Percentiles rank a stretch among this genome's conserved stretches.
These are phyloP conservation scores for Zasmidium citrigriseum DNA, from an alignment of 2,329 filamentous ascomycete species.

Conservation along the genomic window DNA sequence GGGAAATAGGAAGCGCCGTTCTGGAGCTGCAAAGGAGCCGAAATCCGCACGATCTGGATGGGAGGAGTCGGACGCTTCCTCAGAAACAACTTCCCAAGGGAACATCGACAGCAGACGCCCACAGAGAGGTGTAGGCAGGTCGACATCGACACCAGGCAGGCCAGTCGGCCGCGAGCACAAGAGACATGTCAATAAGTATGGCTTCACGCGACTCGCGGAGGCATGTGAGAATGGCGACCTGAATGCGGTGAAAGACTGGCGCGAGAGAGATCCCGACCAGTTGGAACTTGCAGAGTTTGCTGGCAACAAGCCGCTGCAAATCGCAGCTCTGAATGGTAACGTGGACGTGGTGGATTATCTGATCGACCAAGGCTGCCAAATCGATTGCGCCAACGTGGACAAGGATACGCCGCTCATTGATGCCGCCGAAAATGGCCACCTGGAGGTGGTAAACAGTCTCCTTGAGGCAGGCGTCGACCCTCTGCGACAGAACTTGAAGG, in stretches of 20 bases:
- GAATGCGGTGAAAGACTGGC: conserved; percentile 72
- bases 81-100: conserved; percentile 54
- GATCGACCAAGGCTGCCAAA: conserved; percentile 78
- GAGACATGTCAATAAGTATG: conserved; percentile 88
- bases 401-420: conserved; percentile 92
- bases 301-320: conserved; percentile 93
- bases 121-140: conserved; percentile 59
- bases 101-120: conserved; percentile 58
- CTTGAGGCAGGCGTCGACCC: conserved; percentile 89
- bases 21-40: conserved; percentile 42
- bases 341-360: conserved; percentile 85
- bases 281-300: conserved; percentile 89
- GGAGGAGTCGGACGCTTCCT: conserved; percentile 62
- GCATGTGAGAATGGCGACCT: conserved; percentile 85
- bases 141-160: conserved; percentile 50
- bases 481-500: conserved; percentile 85
- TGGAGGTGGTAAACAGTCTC: conserved; percentile 82
- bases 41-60: conserved; percentile 43
- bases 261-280: conserved; percentile 80
- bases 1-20: conserved; percentile 30
- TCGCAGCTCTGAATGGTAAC: conserved; percentile 84
- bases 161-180: conserved; percentile 66
- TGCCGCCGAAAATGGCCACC: conserved; percentile 91
- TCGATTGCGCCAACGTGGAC: conserved; percentile 74
- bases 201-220: conserved; percentile 85